phyloP scores from a whole-genome alignment of 2,329 filamentous ascomycete genomes.

The Aspergillus hiratsukae region DNA sequence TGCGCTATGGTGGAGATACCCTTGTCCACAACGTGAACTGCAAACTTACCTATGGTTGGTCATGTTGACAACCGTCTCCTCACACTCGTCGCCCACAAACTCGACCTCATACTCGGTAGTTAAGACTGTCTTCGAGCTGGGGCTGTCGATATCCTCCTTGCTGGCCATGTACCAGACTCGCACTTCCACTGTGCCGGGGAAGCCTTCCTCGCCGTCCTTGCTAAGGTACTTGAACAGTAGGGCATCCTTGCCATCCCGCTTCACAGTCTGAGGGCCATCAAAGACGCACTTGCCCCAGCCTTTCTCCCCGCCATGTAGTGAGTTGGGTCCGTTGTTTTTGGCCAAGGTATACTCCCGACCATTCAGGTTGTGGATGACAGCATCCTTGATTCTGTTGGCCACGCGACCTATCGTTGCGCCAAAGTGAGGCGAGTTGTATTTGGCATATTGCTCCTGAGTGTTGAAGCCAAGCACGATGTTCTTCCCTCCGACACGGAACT shows the following conservation, averaged over 20 bases:
- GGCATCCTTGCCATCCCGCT: conserved; percentile 57
- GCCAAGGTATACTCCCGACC: conserved; percentile 63
- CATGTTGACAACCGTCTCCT: conserved; percentile 89
- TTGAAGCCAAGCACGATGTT: conserved; percentile 91
- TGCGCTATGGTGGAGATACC: not conserved
- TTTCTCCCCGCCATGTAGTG: conserved; percentile 64
- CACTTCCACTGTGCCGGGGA: conserved; percentile 77
- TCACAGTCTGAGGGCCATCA: conserved; percentile 53
- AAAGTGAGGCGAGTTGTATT: conserved; percentile 75
- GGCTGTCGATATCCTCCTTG: conserved; percentile 56
- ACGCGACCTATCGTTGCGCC: conserved; percentile 86
- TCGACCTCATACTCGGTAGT: conserved; percentile 87
- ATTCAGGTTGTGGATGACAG: conserved; percentile 69
- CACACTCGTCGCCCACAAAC: conserved; percentile 66
- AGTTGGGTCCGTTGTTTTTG: conserved; percentile 74
- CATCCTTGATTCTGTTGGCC: conserved; percentile 74
- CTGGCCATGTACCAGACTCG: conserved; percentile 74
- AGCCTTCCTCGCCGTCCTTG: conserved; percentile 81
- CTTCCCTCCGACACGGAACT: conserved; percentile 68
- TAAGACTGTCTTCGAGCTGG: conserved; percentile 64
- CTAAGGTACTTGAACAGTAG: conserved; percentile 64
- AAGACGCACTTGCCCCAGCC: conserved; percentile 57
- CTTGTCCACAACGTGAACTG: not conserved
- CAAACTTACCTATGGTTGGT: conserved; percentile 79
- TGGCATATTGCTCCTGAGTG: conserved; percentile 66